Percentiles rank a stretch among this genome's conserved stretches.
Conservation (phyloP, 2,329 filamentous ascomycete genomes). For the Trichothecium roseum region DNA sequence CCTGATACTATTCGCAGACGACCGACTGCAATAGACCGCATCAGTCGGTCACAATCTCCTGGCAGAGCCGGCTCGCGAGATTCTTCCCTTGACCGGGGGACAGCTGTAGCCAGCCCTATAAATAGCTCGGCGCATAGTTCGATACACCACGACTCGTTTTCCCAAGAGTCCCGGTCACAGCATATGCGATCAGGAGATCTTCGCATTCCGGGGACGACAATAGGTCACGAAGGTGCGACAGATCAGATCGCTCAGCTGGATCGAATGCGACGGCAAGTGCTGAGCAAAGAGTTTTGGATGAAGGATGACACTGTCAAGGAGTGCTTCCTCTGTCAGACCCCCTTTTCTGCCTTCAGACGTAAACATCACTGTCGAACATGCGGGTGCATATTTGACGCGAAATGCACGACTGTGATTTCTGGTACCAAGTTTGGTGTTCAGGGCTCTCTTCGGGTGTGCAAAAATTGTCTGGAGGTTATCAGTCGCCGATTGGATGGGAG, state of each 20-base stretch:
- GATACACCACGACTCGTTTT: conserved; percentile 46
- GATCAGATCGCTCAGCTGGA: conserved; percentile 51
- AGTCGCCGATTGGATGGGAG: conserved; percentile 84
- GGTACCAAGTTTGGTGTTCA: conserved; percentile 81
- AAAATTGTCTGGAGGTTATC: conserved; percentile 84
- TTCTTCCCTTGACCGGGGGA: conserved; percentile 48
- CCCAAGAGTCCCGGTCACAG: conserved; percentile 32
- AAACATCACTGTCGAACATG: conserved; percentile 96
- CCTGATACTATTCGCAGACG: conserved; percentile 29
- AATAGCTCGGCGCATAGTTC: conserved; percentile 49
- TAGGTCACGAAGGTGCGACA: conserved; percentile 41
- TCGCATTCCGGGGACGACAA: conserved; percentile 46
- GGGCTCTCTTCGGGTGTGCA: conserved; percentile 80
- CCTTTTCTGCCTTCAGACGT: conserved; percentile 85
- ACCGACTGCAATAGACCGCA: conserved; percentile 45
- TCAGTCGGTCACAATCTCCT: conserved; percentile 34
- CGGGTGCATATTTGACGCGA: conserved; percentile 97
- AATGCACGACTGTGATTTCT: conserved; percentile 86
- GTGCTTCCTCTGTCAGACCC: conserved; percentile 83
- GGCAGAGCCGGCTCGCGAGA: conserved; percentile 36
- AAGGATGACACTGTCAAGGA: conserved; percentile 96
- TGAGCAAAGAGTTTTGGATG: conserved; percentile 99
- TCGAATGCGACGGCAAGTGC: conserved; percentile 73
- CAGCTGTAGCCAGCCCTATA: conserved; percentile 44
- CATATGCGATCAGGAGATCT: conserved; percentile 33